Conservation (phyloP, 371 early-diverging fungal genomes). For the Conidiobolus incongruus region DNA sequence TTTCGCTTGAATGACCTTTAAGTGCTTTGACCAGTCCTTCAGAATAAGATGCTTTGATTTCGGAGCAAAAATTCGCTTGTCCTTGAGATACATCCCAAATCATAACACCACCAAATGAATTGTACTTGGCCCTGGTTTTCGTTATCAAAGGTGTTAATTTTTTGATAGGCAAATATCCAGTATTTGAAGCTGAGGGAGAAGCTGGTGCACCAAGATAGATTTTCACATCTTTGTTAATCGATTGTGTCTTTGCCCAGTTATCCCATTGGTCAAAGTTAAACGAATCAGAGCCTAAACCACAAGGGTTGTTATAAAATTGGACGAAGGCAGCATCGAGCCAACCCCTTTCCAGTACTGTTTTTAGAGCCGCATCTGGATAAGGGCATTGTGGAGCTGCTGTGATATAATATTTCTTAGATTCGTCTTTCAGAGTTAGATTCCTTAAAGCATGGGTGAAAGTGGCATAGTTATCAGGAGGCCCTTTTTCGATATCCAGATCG, state of each 20-base stretch:
- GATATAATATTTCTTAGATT: conserved; percentile 24
- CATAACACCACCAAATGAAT: conserved; percentile 41
- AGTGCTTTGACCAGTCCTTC: too few species aligned
- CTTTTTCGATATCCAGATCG: conserved; percentile 50
- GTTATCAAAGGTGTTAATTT: conserved; percentile 16
- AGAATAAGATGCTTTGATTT: too few species aligned
- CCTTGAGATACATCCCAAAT: conserved; percentile 28
- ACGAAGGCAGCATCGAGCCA: conserved; percentile 44
- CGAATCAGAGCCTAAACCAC: conserved; percentile 11
- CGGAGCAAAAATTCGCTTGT: conserved; percentile 1
- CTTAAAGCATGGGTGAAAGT: conserved; percentile 23
- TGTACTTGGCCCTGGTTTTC: conserved; percentile 9
- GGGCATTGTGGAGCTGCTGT: conserved; percentile 56
- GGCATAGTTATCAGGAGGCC: conserved; percentile 17
- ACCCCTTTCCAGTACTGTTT: conserved; percentile 13
- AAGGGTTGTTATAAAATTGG: conserved; percentile 42
- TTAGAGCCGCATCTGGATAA: conserved; percentile 19
- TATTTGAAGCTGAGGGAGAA: conserved; percentile 24
- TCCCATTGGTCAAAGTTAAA: conserved; percentile 40
- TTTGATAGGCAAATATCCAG: conserved; percentile 19
- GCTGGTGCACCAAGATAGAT: conserved; percentile 34
- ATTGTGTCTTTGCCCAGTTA: conserved; percentile 22
- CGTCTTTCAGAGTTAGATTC: conserved; percentile 9
- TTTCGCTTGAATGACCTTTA: too few species aligned
- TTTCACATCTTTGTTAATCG: conserved; percentile 29